These are phyloP conservation scores for Skeletonema menzelii DNA, from an alignment of 108 stramenopile species.

Conservation along the genomic window DNA sequence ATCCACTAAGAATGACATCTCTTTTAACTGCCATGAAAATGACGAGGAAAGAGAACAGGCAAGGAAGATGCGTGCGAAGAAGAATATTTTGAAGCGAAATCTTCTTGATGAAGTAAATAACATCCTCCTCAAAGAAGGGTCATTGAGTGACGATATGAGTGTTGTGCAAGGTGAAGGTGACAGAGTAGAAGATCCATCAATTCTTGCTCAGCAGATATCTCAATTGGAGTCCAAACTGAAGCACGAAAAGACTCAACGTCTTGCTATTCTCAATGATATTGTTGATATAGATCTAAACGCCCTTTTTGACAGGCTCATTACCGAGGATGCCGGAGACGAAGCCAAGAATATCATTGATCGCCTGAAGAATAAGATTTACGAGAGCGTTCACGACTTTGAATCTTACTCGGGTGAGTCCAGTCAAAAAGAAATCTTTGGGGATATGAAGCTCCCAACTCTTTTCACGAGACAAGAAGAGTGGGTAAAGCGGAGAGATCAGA, in stretches of 20 bases:
- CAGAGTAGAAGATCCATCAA: conserved; percentile 27
- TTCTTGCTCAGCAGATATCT: conserved; percentile 21
- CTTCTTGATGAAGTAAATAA: conserved; percentile 31
- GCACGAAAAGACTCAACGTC: conserved; percentile 22
- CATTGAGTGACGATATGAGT: conserved; percentile 9
- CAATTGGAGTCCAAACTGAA: conserved; percentile 36
- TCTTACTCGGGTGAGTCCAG: conserved; percentile 10
- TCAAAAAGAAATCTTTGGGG: neutral
- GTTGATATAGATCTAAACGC: conserved; percentile 37
- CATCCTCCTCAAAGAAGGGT: conserved; percentile 2
- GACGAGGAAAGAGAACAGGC: conserved; percentile 27
- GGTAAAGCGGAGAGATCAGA: conserved; percentile 30
- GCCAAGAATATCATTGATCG: conserved; percentile 23
- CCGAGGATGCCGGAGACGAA: conserved; percentile 17
- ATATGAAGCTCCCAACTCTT: neutral
- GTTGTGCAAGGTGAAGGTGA: conserved; percentile 7
- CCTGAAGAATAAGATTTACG: conserved; percentile 23
- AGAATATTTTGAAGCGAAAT: conserved; percentile 16
- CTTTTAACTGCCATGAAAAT: conserved; percentile 2
- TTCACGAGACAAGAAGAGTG: conserved; percentile 29
- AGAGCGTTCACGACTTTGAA: conserved; percentile 10
- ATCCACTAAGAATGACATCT: neutral
- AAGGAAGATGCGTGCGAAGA: conserved; percentile 7
- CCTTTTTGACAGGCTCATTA: conserved; percentile 18
- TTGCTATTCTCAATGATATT: conserved; percentile 37